phyloP scores from a whole-genome alignment of 2,329 filamentous ascomycete genomes.

The Xylariales sp. region DNA sequence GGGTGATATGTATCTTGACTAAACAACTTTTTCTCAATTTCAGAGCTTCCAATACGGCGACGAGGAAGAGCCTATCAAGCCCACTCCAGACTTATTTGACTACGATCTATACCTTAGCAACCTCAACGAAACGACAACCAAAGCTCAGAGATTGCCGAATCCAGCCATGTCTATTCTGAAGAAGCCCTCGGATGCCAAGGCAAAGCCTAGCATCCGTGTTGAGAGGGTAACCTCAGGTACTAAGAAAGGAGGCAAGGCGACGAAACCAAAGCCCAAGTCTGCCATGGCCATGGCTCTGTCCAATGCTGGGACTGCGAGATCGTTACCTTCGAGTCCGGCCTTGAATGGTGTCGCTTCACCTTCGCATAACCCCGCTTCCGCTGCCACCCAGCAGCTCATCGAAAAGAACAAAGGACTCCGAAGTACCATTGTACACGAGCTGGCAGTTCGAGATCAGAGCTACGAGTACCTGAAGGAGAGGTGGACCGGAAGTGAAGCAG shows the following conservation, averaged over 20 bases:
- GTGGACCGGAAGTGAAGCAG: slow-evolving; percentile 48
- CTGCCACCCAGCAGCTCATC: slow-evolving; percentile 45
- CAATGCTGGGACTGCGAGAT: slow-evolving; percentile 32
- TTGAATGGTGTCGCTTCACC: slow-evolving; percentile 52
- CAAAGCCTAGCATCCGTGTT: slow-evolving; percentile 9
- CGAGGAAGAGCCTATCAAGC: slow-evolving; percentile 42
- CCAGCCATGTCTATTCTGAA: slow-evolving; percentile 47
- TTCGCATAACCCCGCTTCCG: slow-evolving; percentile 49
- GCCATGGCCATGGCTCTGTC: slow-evolving; percentile 40
- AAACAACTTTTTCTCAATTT: too few relatives aligned
- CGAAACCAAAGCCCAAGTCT: slow-evolving; percentile 25
- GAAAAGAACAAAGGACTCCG: slow-evolving; percentile 51
- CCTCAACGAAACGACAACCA: slow-evolving; percentile 41
- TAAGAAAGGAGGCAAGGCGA: slow-evolving; percentile 25
- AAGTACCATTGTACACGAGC: slow-evolving; percentile 53
- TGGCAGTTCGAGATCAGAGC: slow-evolving; percentile 50
- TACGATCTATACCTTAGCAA: slow-evolving; percentile 55
- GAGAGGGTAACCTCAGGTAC: slow-evolving; percentile 18
- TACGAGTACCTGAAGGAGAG: slow-evolving; percentile 44
- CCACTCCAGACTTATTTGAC: slow-evolving; percentile 39
- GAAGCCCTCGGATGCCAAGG: slow-evolving; percentile 26
- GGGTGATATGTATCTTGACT: neutral
- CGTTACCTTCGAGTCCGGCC: slow-evolving; percentile 51
- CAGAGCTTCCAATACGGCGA: slow-evolving; percentile 53
- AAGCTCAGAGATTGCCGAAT: slow-evolving; percentile 44